These are phyloP conservation scores for Anisodus tanguticus DNA, from an alignment of 257 asterid species.

Conservation along the genomic window DNA sequence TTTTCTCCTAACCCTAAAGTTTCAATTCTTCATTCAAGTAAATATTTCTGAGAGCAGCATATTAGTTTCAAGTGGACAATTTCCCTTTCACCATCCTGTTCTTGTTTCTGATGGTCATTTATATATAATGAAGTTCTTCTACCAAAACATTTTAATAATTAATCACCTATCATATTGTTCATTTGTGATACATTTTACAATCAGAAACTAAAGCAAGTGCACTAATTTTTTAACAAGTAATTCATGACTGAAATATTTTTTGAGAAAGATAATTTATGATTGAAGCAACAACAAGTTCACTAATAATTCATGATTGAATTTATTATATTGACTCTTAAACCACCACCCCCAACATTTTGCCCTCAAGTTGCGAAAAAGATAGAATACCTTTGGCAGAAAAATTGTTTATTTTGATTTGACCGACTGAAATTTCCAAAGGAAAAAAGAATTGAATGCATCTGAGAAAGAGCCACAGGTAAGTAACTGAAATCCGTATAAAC, in stretches of 20 bases:
- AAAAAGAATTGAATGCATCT: conserved; percentile 1
- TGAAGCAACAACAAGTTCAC: background rate
- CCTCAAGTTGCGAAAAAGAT: background rate
- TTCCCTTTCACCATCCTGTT: background rate
- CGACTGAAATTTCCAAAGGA: background rate
- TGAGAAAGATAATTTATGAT: background rate
- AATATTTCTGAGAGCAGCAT: background rate
- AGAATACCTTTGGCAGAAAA: background rate
- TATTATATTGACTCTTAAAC: background rate
- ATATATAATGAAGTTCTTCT: background rate
- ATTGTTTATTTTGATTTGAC: background rate
- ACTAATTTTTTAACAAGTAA: background rate
- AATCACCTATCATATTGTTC: background rate
- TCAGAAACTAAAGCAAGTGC: background rate
- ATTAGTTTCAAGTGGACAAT: background rate
- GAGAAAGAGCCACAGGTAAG: background rate
- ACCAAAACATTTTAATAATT: background rate
- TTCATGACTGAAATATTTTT: background rate
- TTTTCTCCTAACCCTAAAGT: background rate
- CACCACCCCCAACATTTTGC: background rate
- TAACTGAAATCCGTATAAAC: background rate
- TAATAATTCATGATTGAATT: background rate
- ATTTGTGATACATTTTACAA: background rate
- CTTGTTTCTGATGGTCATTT: background rate
- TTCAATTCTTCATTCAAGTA: background rate